Percentiles rank a stretch among this genome's conserved stretches.
Conservation (phyloP, 768 basidiomycete species). For the Imleria badia region DNA sequence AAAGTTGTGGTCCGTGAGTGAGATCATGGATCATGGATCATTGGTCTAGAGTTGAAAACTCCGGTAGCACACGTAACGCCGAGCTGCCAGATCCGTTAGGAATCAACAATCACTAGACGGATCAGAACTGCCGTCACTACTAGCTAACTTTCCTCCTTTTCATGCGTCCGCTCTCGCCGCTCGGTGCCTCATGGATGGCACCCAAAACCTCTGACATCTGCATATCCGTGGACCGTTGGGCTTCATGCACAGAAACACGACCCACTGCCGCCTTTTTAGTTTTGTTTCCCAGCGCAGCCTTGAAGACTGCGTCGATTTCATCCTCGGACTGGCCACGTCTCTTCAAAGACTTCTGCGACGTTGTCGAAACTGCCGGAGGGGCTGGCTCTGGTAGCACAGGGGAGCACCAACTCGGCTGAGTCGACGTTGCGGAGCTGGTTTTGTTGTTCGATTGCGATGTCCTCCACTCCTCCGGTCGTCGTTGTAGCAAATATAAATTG, state of each 20-base stretch:
- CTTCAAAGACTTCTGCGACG: constrained; percentile 42
- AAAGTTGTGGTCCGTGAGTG: constrained; percentile 1
- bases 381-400: neutral
- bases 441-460: constrained; percentile 54
- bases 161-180: constrained; percentile 39
- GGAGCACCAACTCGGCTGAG: constrained; percentile 19
- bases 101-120: neutral
- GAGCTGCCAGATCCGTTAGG: neutral
- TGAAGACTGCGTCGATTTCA: constrained; percentile 78
- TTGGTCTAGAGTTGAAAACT: too few species aligned
- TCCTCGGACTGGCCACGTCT: constrained; percentile 48
- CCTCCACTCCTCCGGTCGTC: constrained; percentile 85
- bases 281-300: constrained; percentile 54
- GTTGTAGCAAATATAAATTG: constrained; percentile 73
- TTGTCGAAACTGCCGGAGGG: neutral
- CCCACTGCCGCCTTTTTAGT: constrained; percentile 53
- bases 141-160: constrained; percentile 31
- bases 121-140: neutral
- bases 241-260: constrained; percentile 7
- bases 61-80: too few species aligned
- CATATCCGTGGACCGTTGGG: constrained; percentile 29
- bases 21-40: constrained; percentile 11
- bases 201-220: constrained; percentile 52
- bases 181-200: constrained; percentile 60
- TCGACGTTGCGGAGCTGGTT: constrained; percentile 11